Evolutionary conservation across 2,329 filamentous ascomycete genomes (phyloP), one percentile per base, ranked within the genome.

Genomic region (Trichophaea hybrida): DNA sequence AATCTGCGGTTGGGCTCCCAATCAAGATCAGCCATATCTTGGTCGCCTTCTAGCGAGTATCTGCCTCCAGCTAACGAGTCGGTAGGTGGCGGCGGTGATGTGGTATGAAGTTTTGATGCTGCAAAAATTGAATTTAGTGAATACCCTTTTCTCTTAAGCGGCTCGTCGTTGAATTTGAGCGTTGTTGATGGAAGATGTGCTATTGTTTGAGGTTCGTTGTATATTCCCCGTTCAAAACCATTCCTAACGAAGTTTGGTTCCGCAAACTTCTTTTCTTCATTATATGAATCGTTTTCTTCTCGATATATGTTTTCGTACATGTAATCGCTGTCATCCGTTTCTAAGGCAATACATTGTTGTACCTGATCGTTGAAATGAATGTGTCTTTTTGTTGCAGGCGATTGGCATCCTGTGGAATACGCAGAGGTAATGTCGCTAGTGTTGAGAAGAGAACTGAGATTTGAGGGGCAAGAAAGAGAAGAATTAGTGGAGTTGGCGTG

Each of bases 281-380:
- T 86, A 60, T 91, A 85, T 1, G 86, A 87, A 61, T 83, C 84
- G 62, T 64, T 58, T 8, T 59, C 64, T 15, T 65, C 65, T 38
- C 79, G 82, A 32, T 57, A 48, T n/a, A 32, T 55, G 8, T 15
- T 32, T 10, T 37, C 53, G 34, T 55, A 43, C 10, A 55, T 43
- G 15, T 44, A 40, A 64, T 83, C 80, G 46, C 75, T 76, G 64
- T 86, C 82, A 73, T 94, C 94, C 67, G 82, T 79, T 37, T 97
- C 90, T 35, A 98, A 81, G 6, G 93, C 93, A 65, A 96, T 96
- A 71, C 90, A 96, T 71, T 97, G 91, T 71, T 90, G 84, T 1
- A 98, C 93, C 73, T 91, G 86, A 70, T 96, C 87, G 70, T 96
- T 93, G 72, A 98, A 98, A 69, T 94, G 88, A 65, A 98, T 97